phyloP scores from a whole-genome alignment of 352 stramenopile species.

The Pythium scleroteichum region DNA sequence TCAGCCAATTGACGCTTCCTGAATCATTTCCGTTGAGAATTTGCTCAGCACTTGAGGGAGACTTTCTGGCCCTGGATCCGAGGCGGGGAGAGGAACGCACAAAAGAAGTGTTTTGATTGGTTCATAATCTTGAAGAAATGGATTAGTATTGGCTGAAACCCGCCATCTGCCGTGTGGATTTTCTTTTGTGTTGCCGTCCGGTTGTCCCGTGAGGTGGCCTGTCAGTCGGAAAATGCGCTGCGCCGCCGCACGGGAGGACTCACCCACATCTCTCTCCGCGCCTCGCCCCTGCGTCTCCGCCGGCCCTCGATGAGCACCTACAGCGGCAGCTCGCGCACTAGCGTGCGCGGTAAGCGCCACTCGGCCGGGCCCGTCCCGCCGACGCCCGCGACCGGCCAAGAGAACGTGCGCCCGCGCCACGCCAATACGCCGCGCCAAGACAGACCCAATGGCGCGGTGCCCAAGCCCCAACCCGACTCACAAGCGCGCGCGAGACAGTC shows the following conservation, averaged over 20 bases:
- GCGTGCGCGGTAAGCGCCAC: constrained; percentile 16
- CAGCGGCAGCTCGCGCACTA: constrained; percentile 24
- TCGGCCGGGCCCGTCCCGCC: constrained; percentile 4
- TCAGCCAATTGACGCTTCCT: constrained; percentile 22
- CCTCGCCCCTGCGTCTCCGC: background rate
- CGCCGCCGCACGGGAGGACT: constrained; percentile 1
- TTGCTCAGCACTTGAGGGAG: constrained; percentile 6
- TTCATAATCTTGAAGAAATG: background rate
- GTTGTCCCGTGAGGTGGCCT: constrained; percentile 6
- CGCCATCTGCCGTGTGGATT: constrained; percentile 12
- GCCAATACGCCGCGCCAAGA: background rate
- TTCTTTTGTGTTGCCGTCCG: constrained; percentile 20
- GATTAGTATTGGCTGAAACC: constrained; percentile 4
- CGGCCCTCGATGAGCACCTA: constrained; percentile 23
- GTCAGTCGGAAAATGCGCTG: constrained; percentile 30
- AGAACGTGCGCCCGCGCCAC: constrained; percentile 21
- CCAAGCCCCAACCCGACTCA: background rate
- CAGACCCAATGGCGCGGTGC: background rate
- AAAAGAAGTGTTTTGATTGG: constrained; percentile 12
- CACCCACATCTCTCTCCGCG: background rate
- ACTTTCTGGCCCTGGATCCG: constrained; percentile 22
- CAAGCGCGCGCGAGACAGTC: background rate
- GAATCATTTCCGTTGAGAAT: constrained; percentile 25
- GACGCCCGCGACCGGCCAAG: constrained; percentile 3
- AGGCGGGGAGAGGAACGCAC: constrained; percentile 14